Base-by-base conservation (phyloP, 2,329 filamentous ascomycete species). In the Aspergillus carbonarius region DNA sequence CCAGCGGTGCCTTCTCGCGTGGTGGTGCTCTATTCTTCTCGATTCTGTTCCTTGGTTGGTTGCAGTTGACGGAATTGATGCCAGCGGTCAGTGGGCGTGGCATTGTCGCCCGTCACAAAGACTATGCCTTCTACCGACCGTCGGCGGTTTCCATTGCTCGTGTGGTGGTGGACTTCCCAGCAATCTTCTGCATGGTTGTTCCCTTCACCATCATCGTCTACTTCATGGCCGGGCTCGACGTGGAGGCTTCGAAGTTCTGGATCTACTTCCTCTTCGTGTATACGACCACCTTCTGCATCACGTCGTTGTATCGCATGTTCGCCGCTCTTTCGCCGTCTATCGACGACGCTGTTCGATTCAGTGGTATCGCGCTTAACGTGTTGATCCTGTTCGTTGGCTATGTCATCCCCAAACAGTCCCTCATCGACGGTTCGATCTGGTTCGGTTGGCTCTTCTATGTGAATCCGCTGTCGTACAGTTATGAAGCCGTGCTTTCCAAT, bases 51-150 rank as follows among this genome's bases (percentile, higher is more conserved):
- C 78, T 89, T 5, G 81, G 81, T 57, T 89, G 86, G 87, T 80
- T 95, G 5, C 90, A 93, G 60, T 77, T 96, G 49, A 85, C 88
- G 0, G 91, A 96, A 72, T 80, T 93, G 55, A 91, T 90, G 83
- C 88, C 88, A 63, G 90, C 89, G 46, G 87, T 93, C 8, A 84
- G 84, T 52, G 88, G 90, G 5, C 82, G 91, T 56, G 81, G 81
- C 0, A 86, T 95, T 17, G 91, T 83, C 62, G 88, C 77, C 73
- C 85, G 87, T 39, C 87, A 90, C 66, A 83, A 84, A 50, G 83
- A 86, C 34, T 90, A 88, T 67, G 86, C 86, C 0, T 89, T 89
- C 71, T 89, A 89, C 67, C 81, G 85, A n/a, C 87, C 87, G 0
- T 86, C 85, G 35, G 87, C 87, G 37, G 85, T 89, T 49, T 80